Conservation (phyloP, 164 flowering plant species). For the Taxillus chinensis region DNA sequence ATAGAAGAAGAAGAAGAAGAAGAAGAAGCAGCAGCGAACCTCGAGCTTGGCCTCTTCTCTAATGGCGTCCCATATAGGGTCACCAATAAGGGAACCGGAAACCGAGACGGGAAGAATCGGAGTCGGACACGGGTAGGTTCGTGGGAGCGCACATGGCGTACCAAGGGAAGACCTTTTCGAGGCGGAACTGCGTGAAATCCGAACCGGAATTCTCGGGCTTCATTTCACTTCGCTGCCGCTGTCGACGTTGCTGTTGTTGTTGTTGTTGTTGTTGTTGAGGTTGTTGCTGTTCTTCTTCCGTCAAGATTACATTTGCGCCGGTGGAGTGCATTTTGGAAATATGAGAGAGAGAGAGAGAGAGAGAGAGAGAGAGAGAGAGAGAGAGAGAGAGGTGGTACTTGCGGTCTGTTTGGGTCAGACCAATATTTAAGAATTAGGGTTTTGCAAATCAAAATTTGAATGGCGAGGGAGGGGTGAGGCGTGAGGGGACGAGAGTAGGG, state of each 20-base stretch:
- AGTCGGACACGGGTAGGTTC: constrained; percentile 11
- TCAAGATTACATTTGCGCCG: neutral
- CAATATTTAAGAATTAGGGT: no score
- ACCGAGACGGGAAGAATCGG: neutral
- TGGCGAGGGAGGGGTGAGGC: no score
- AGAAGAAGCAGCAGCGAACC: constrained; percentile 17
- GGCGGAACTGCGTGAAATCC: constrained; percentile 12
- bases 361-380: no score
- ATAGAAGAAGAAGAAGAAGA: neutral
- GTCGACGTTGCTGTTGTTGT: neutral
- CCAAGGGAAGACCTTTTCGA: constrained; percentile 57
- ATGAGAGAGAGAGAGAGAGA: neutral
- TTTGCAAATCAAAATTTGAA: no score
- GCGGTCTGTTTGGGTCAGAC: no score
- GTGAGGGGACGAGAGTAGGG: no score
- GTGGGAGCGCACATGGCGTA: constrained; percentile 38
- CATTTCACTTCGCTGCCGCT: neutral
- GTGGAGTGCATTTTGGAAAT: neutral
- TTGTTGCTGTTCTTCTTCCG: no score
- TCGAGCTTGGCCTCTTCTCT: constrained; percentile 50
- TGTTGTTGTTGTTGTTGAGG: neutral
- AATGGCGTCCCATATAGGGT: constrained; percentile 55
- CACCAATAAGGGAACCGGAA: constrained; percentile 10
- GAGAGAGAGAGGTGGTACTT: no score
- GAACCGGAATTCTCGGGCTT: neutral